A percentile compares a stretch with the other conserved stretches of the same genome.
These are phyloP conservation scores for Crithidia mellificae DNA, from an alignment of 208 protist genomes.

Conservation along the genomic window DNA sequence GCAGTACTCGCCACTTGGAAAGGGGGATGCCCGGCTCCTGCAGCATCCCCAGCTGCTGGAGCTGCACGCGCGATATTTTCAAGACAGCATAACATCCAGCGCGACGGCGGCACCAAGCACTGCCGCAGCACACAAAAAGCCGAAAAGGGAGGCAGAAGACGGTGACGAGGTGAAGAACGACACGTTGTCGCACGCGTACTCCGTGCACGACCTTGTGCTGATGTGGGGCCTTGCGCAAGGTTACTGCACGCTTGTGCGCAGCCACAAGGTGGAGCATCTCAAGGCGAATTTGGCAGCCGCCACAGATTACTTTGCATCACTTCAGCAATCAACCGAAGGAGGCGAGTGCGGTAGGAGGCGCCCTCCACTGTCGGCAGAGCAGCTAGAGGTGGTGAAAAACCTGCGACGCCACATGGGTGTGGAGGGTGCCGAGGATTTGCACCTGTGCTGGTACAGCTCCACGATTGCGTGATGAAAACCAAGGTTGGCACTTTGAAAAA, in stretches of 20 bases:
- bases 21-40: slow-evolving; percentile 50
- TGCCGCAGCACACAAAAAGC: not conserved
- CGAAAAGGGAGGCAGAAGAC: not conserved
- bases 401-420: slow-evolving; percentile 53
- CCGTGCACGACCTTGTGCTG: slow-evolving; percentile 54
- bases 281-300: slow-evolving; percentile 43
- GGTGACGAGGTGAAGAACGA: not conserved
- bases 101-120: not conserved
- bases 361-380: slow-evolving; percentile 42
- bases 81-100: too few relatives aligned
- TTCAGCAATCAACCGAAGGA: too few relatives aligned
- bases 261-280: slow-evolving; percentile 47
- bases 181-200: slow-evolving; percentile 19
- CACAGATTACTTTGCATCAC: slow-evolving; percentile 40
- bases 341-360: too few relatives aligned
- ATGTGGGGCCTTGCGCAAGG: slow-evolving; percentile 80
- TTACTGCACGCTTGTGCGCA: slow-evolving; percentile 69
- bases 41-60: slow-evolving; percentile 52
- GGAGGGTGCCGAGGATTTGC: slow-evolving; percentile 41
- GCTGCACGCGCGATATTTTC: slow-evolving; percentile 47
- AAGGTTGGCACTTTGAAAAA: too few relatives aligned
- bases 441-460: slow-evolving; percentile 74
- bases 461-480: slow-evolving; percentile 46
- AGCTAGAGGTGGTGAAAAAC: slow-evolving; percentile 38
- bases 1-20: slow-evolving; percentile 82